These are phyloP conservation scores for Paraphaeosphaeria sporulosa DNA, from an alignment of 2,329 filamentous ascomycete species.

Conservation along the genomic window DNA sequence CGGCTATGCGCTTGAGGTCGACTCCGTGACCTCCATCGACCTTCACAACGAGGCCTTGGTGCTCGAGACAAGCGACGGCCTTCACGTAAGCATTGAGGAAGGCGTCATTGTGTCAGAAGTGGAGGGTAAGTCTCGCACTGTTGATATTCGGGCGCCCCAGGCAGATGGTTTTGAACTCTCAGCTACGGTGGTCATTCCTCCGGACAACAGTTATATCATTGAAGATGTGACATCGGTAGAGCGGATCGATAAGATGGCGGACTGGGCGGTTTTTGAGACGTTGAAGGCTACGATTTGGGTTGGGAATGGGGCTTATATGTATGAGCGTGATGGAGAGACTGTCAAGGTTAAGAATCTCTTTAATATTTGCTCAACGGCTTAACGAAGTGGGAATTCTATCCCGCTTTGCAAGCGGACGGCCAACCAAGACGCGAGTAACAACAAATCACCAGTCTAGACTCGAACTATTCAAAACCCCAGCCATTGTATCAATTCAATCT, in stretches of 20 bases:
- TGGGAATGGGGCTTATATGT: neutral
- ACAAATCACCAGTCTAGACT: too few relatives aligned
- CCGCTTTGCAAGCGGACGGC: too few relatives aligned
- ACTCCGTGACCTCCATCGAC: neutral
- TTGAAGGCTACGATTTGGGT: neutral
- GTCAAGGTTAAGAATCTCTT: neutral
- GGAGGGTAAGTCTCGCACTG: neutral
- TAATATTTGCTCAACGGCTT: neutral
- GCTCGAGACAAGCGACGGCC: neutral
- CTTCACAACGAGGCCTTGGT: neutral
- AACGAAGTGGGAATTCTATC: too few relatives aligned
- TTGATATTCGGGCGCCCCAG: neutral
- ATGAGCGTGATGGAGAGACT: neutral
- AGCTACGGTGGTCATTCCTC: neutral
- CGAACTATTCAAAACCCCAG: too few relatives aligned
- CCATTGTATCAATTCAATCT: too few relatives aligned
- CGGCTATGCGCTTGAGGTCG: neutral
- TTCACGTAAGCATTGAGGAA: neutral
- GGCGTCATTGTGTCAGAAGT: conserved; percentile 1
- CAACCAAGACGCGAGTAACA: too few relatives aligned
- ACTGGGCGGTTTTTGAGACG: conserved; percentile 5
- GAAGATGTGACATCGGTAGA: neutral
- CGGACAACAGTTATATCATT: neutral
- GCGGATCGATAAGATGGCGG: neutral
- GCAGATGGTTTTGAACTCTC: neutral